Percentiles rank a stretch among this genome's conserved stretches.
These are phyloP conservation scores for Tulasnella sp. DNA, from an alignment of 768 basidiomycete genomes.

Conservation along the genomic window DNA sequence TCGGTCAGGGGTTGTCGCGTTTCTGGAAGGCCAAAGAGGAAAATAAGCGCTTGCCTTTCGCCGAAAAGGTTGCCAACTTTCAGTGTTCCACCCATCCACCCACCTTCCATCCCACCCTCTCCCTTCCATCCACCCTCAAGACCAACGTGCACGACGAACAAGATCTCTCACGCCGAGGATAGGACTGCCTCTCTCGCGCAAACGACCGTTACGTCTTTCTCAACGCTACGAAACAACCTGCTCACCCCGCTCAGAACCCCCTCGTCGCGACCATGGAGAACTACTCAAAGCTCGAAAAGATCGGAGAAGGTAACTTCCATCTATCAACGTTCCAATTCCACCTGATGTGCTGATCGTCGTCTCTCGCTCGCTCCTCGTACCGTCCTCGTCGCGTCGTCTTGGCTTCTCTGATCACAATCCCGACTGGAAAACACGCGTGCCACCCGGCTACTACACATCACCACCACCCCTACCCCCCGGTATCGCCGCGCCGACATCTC, in stretches of 20 bases:
- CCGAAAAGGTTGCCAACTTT: slow-evolving; percentile 5
- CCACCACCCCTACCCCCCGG: no score
- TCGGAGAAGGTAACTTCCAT: slow-evolving; percentile 76
- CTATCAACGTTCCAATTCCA: no score
- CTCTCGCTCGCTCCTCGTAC: not conserved
- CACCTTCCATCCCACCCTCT: not conserved
- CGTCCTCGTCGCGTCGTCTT: not conserved
- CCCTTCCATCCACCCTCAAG: not conserved
- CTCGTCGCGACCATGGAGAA: slow-evolving; percentile 43
- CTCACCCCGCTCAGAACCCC: not conserved
- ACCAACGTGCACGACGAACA: not conserved
- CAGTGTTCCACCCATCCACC: not conserved
- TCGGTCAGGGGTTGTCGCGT: not conserved
- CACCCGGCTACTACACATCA: not conserved
- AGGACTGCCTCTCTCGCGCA: not conserved
- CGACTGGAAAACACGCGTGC: slow-evolving; percentile 24
- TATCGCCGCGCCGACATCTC: not conserved
- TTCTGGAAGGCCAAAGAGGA: not conserved
- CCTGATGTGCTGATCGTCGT: not conserved
- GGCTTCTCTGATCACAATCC: slow-evolving; percentile 10
- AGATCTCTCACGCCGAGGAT: not conserved
- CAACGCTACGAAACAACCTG: not conserved
- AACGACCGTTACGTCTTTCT: not conserved
- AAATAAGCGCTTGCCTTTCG: slow-evolving; percentile 10
- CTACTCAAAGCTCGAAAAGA: slow-evolving; percentile 97